A percentile compares a stretch with the other conserved stretches of the same genome.
These are phyloP conservation scores for Sporobolomyces pararoseus DNA, from an alignment of 768 basidiomycete genomes.

Conservation along the genomic window DNA sequence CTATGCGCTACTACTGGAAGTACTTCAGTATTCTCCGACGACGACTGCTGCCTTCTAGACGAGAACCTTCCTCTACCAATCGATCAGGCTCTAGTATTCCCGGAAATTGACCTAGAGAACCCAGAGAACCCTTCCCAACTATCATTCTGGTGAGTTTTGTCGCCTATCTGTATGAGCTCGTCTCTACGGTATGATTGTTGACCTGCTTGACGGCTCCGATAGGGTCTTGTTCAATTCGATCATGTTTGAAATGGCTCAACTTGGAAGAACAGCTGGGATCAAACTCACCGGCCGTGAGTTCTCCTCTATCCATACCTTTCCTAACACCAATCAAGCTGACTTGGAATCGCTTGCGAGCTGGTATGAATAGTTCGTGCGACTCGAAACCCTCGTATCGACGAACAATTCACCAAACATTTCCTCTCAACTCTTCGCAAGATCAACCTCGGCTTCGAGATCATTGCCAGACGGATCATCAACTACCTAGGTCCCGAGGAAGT, in stretches of 20 bases:
- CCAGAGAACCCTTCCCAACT: background rate
- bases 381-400: conserved; percentile 1
- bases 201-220: background rate
- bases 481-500: background rate
- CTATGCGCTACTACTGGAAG: background rate
- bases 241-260: conserved; percentile 1
- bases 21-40: background rate
- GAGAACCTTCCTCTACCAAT: background rate
- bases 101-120: background rate
- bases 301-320: background rate
- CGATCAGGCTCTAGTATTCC: background rate
- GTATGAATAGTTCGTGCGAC: conserved; percentile 10
- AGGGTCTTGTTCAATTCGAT: background rate
- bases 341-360: no score
- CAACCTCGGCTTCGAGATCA: background rate
- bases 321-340: no score
- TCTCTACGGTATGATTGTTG: background rate
- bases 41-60: conserved; percentile 2
- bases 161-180: background rate
- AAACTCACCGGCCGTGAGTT: conserved; percentile 7
- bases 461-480: background rate
- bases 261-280: background rate
- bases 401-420: background rate
- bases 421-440: background rate
- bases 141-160: background rate